These are phyloP conservation scores for Striga asiatica DNA, from an alignment of 257 asterid species.

Conservation along the genomic window DNA sequence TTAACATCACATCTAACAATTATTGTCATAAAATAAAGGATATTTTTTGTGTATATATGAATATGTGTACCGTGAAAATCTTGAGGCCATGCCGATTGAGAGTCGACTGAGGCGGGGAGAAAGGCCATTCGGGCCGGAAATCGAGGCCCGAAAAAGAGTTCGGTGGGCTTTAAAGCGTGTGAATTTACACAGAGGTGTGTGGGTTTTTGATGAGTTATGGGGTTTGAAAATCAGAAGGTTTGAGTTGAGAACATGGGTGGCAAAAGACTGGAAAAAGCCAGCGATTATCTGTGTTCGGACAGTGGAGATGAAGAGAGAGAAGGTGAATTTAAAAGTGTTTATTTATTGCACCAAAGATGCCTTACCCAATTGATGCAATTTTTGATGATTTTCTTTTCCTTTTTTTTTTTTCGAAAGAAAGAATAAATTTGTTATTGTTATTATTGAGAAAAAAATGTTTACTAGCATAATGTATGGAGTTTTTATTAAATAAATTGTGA, in stretches of 20 bases:
- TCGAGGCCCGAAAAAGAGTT: neutral
- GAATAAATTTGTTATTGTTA: too few species aligned
- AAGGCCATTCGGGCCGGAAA: conserved; percentile 29
- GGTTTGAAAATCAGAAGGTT: conserved; percentile 16
- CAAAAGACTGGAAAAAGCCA: conserved; percentile 57
- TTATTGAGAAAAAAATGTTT: too few species aligned
- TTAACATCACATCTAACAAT: too few species aligned
- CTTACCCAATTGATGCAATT: conserved; percentile 18
- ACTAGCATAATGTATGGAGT: too few species aligned
- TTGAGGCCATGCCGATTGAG: conserved; percentile 37
- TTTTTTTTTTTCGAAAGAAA: neutral
- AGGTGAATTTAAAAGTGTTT: conserved; percentile 38
- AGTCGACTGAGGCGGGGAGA: conserved; percentile 29
- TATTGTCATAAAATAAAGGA: too few species aligned
- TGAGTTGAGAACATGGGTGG: conserved; percentile 48
- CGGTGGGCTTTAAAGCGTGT: neutral
- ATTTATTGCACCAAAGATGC: conserved; percentile 31
- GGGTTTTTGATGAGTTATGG: neutral
- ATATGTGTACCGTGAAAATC: conserved; percentile 62
- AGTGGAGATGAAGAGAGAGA: conserved; percentile 31
- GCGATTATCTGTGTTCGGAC: conserved; percentile 49
- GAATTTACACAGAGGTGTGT: neutral
- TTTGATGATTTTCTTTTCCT: neutral
- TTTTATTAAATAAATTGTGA: too few species aligned
- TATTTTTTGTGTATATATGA: too few species aligned